Percentiles rank a stretch among this genome's conserved stretches.
phyloP scores from a whole-genome alignment of 163 green algal species.

The Volvox carteri region DNA sequence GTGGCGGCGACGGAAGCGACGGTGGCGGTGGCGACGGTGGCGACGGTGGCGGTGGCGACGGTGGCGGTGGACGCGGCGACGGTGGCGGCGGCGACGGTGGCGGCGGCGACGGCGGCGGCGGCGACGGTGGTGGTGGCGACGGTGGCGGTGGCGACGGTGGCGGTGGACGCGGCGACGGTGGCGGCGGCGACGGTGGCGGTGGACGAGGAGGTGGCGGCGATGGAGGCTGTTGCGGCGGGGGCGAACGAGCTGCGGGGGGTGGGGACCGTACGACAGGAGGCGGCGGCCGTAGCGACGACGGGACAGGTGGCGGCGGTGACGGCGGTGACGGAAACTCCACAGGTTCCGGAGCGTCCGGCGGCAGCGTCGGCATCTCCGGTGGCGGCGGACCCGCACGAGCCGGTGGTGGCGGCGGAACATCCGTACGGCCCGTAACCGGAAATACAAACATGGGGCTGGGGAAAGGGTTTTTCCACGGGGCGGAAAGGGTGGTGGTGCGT shows the following conservation, averaged over 20 bases:
- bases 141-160: not conserved
- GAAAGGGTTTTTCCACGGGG: too few relatives aligned
- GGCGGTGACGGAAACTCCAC: not conserved
- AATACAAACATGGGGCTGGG: constrained; percentile 46
- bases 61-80: not conserved
- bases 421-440: not conserved
- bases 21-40: not conserved
- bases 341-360: constrained; percentile 30
- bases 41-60: not conserved
- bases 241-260: not conserved
- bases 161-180: not conserved
- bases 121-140: not conserved
- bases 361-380: constrained; percentile 12
- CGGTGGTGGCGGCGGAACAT: constrained; percentile 2
- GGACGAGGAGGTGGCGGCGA: not conserved
- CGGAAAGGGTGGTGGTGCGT: not conserved
- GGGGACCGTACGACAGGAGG: not conserved
- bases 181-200: not conserved
- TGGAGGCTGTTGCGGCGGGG: not conserved
- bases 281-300: not conserved
- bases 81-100: not conserved
- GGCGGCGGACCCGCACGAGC: not conserved
- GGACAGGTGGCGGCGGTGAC: not conserved
- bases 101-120: not conserved
- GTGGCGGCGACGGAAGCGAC: not conserved